Conservation (phyloP, 345 rosid genomes). For the Eucalyptus marginata region DNA sequence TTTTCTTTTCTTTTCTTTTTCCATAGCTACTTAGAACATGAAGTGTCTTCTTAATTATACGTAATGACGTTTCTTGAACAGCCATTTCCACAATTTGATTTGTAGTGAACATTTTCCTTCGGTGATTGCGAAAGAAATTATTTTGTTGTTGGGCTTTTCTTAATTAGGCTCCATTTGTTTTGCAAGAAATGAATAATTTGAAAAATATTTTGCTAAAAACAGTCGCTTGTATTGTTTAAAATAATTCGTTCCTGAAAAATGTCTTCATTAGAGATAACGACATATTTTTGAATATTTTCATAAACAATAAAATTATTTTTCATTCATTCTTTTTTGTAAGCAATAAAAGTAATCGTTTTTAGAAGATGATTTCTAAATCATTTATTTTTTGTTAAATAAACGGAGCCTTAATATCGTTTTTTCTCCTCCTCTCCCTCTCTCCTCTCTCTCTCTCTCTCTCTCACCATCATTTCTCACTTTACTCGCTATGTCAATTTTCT, state of each 20-base stretch:
- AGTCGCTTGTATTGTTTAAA: too few species aligned
- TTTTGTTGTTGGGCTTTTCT: background rate
- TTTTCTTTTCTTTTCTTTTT: too few species aligned
- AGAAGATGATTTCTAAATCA: too few species aligned
- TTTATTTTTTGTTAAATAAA: too few species aligned
- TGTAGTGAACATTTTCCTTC: background rate
- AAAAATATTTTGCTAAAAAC: background rate
- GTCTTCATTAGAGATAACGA: fast-evolving
- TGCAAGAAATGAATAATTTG: fast-evolving
- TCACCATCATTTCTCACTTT: too few species aligned
- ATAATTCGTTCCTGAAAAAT: too few species aligned
- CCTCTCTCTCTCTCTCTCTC: too few species aligned
- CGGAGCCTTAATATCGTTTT: fast-evolving
- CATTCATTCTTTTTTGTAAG: background rate
- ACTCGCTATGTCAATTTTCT: too few species aligned
- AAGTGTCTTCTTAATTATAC: background rate
- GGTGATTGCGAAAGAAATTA: fast-evolving
- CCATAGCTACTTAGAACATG: background rate
- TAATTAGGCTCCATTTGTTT: background rate
- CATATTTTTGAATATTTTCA: too few species aligned
- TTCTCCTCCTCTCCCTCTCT: too few species aligned
- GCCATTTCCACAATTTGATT: background rate
- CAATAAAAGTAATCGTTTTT: fast-evolving
- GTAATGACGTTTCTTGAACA: background rate
- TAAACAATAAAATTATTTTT: too few species aligned